Conservation (phyloP, 805 yeast species). For the Kuraishia floccosa region DNA sequence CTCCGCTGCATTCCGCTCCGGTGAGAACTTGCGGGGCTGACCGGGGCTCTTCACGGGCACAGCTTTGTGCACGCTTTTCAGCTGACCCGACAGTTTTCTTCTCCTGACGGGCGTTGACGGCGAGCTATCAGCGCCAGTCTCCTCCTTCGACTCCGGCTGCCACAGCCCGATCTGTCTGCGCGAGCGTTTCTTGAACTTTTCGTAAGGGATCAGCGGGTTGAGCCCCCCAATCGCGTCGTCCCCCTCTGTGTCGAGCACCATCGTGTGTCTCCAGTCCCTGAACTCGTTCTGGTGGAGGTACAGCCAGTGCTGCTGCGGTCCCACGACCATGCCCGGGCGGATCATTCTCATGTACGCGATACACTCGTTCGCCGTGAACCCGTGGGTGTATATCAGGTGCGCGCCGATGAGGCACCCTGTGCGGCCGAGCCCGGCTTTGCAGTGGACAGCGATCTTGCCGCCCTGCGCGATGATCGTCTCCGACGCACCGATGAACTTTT, state of each 20-base stretch:
- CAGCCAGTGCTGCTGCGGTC: slow-evolving; percentile 99
- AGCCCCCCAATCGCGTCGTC: slow-evolving; percentile 59
- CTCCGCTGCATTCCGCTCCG: slow-evolving; percentile 6
- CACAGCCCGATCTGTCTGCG: slow-evolving; percentile 25
- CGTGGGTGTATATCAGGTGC: slow-evolving; percentile 89
- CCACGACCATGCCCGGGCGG: slow-evolving; percentile 99
- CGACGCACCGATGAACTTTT: slow-evolving; percentile 89
- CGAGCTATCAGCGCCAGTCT: slow-evolving; percentile 22
- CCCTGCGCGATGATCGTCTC: slow-evolving; percentile 78
- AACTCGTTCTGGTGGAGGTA: slow-evolving; percentile 93
- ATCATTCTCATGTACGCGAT: slow-evolving; percentile 94
- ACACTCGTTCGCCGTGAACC: slow-evolving; percentile 94
- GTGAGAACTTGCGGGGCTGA: slow-evolving; percentile 74
- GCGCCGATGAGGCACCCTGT: slow-evolving; percentile 98
- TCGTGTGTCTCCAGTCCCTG: slow-evolving; percentile 91
- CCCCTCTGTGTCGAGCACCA: slow-evolving; percentile 64
- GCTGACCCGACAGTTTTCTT: slow-evolving; percentile 56
- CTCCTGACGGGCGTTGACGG: slow-evolving; percentile 71
- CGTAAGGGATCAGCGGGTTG: slow-evolving; percentile 49
- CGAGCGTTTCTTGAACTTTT: slow-evolving; percentile 45
- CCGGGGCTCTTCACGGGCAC: slow-evolving; percentile 94
- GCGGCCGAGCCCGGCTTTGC: slow-evolving; percentile 96
- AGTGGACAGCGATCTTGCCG: slow-evolving; percentile 96
- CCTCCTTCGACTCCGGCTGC: slow-evolving; percentile 18
- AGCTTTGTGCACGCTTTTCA: slow-evolving; percentile 59